Conservation (phyloP, 2,329 filamentous ascomycete genomes). For the Pseudogymnoascus sp. region DNA sequence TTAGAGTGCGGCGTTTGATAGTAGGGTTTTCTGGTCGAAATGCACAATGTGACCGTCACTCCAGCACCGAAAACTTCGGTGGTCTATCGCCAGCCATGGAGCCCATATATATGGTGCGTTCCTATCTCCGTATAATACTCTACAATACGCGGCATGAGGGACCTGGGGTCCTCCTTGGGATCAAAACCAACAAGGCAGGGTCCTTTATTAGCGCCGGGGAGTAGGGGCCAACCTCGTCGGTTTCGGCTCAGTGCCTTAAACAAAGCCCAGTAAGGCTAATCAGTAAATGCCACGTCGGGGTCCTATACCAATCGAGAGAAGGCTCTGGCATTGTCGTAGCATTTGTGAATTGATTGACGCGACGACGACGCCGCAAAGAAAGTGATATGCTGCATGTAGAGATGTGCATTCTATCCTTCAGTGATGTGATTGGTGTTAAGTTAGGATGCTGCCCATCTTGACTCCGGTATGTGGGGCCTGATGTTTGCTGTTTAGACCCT, state of each 20-base stretch:
- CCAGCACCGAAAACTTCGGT: background rate
- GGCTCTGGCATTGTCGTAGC: no score
- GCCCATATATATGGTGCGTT: background rate
- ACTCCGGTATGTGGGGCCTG: background rate
- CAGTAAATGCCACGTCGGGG: background rate
- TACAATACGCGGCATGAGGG: background rate
- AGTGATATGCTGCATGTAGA: background rate
- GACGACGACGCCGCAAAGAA: background rate
- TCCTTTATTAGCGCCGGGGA: background rate
- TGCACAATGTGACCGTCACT: background rate
- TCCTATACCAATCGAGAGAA: background rate
- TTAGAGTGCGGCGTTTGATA: background rate
- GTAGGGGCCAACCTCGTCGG: background rate
- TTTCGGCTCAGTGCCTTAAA: slow-evolving; percentile 23
- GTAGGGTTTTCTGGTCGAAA: background rate
- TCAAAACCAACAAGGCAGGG: background rate
- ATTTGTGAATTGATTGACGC: background rate
- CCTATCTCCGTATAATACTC: background rate
- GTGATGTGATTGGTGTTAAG: background rate
- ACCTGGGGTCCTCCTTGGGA: background rate
- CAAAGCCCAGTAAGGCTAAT: slow-evolving; percentile 30
- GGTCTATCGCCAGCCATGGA: background rate
- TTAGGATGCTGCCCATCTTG: background rate
- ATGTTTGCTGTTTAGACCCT: background rate
- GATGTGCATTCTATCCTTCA: background rate